Evolutionary conservation across 768 basidiomycete species (phyloP).

Genomic region (Suillus occidentalis): DNA sequence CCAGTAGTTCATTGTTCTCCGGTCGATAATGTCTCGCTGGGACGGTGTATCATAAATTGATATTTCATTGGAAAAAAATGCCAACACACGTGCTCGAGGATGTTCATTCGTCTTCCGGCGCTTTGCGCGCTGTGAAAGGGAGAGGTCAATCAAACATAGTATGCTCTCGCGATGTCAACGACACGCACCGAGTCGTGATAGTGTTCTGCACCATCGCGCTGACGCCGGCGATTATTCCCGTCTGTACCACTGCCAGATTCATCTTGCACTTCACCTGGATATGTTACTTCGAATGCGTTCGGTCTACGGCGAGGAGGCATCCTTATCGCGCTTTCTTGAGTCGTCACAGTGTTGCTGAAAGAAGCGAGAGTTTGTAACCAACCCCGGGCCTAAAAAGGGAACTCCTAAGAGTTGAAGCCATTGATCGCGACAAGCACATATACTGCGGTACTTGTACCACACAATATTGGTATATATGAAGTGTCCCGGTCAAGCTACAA

Average conservation of each 20-base stretch:
- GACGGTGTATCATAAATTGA: neutral
- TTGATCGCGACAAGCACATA: neutral
- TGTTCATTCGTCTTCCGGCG: conserved; percentile 28
- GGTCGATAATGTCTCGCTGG: conserved; percentile 42
- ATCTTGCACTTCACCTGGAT: conserved; percentile 32
- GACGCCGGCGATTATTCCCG: conserved; percentile 29
- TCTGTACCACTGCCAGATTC: conserved; percentile 27
- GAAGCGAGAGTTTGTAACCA: neutral
- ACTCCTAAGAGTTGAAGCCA: neutral
- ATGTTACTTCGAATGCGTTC: conserved; percentile 56
- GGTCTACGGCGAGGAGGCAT: conserved; percentile 46
- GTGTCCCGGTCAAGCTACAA: neutral
- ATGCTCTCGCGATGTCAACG: neutral
- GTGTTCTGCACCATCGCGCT: conserved; percentile 13
- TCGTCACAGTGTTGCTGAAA: neutral
- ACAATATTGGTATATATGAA: neutral
- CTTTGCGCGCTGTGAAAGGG: conserved; percentile 20
- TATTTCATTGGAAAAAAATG: neutral
- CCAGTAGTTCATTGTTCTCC: conserved; percentile 32
- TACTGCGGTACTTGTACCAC: neutral
- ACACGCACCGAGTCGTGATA: conserved; percentile 20
- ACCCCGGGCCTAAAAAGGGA: neutral
- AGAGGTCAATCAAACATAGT: neutral
- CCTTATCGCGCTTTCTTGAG: neutral
- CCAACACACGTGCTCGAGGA: conserved; percentile 17